Evolutionary conservation across 495 filamentous ascomycete genomes (phyloP).

Genomic region (Viridothelium virens): DNA sequence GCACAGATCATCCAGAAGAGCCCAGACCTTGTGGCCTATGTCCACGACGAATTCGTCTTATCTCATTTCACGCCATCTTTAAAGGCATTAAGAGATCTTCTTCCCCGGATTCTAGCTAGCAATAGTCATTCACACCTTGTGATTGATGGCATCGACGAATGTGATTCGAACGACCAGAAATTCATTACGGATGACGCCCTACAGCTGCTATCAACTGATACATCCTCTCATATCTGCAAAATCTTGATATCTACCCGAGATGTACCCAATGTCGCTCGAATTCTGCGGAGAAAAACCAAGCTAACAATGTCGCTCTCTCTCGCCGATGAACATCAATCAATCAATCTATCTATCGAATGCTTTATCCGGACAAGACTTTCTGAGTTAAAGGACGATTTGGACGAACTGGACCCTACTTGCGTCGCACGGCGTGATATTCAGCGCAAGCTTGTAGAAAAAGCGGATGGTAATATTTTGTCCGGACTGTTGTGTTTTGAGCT

Average conservation of each 20-base stretch:
- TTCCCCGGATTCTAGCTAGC: not conserved
- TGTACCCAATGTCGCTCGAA: not conserved
- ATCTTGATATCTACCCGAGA: constrained; percentile 1
- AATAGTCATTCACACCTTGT: not conserved
- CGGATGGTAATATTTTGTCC: not conserved
- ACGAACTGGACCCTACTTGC: not conserved
- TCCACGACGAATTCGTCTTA: not conserved
- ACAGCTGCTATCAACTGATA: constrained; percentile 4
- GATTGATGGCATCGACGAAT: constrained; percentile 11
- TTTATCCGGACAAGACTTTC: not conserved
- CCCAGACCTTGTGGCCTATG: constrained; percentile 5
- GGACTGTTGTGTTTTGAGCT: not conserved
- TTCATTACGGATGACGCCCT: not conserved
- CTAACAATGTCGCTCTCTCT: not conserved
- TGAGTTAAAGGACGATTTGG: not conserved
- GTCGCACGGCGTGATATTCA: not conserved
- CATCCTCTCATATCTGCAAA: constrained; percentile 11
- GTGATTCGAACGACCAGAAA: not conserved
- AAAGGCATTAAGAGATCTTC: constrained; percentile 9
- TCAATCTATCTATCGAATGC: not conserved
- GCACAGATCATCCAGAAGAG: constrained; percentile 12
- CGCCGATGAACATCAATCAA: not conserved
- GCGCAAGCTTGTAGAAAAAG: not conserved
- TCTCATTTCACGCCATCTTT: constrained; percentile 1
- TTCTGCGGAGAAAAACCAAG: not conserved